These are phyloP conservation scores for Picea sitchensis DNA, from an alignment of 75 land plant genomes.

Conservation along the genomic window DNA sequence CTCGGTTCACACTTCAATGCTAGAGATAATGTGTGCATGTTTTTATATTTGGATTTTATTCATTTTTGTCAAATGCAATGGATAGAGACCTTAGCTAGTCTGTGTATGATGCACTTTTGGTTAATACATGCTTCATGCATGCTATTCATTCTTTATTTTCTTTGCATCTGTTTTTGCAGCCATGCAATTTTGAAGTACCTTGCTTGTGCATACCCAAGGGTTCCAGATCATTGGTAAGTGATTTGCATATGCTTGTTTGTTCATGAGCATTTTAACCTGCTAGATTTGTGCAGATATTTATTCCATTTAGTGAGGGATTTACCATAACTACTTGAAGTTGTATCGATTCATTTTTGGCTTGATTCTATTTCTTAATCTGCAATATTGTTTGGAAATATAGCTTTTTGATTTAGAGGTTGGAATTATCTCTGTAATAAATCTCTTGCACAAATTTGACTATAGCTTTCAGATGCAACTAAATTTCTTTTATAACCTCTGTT, in stretches of 20 bases:
- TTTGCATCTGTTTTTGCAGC: constrained; percentile 38
- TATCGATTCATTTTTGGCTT: not conserved
- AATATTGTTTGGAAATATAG: not conserved
- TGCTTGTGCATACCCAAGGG: constrained; percentile 62
- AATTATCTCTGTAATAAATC: not conserved
- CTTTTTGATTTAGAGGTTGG: not conserved
- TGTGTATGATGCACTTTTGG: not conserved
- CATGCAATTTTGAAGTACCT: constrained; percentile 86
- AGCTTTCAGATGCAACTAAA: constrained; percentile 8
- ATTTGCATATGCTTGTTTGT: not conserved
- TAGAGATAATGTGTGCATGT: not conserved
- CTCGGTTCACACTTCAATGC: not conserved
- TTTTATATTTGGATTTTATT: not conserved
- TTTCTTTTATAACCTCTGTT: not conserved
- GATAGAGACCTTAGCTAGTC: not conserved
- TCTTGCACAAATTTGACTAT: not conserved
- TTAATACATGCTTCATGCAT: too few relatives aligned
- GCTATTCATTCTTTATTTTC: not conserved
- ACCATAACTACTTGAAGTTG: not conserved
- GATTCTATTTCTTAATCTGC: not conserved
- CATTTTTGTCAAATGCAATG: not conserved
- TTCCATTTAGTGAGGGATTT: not conserved
- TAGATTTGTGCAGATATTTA: too few relatives aligned
- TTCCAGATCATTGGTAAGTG: constrained; percentile 87
- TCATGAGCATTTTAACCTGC: not conserved